Evolutionary conservation across 2,329 filamentous ascomycete species (phyloP).

Genomic region (Parasarocladium wereldwijsianum): DNA sequence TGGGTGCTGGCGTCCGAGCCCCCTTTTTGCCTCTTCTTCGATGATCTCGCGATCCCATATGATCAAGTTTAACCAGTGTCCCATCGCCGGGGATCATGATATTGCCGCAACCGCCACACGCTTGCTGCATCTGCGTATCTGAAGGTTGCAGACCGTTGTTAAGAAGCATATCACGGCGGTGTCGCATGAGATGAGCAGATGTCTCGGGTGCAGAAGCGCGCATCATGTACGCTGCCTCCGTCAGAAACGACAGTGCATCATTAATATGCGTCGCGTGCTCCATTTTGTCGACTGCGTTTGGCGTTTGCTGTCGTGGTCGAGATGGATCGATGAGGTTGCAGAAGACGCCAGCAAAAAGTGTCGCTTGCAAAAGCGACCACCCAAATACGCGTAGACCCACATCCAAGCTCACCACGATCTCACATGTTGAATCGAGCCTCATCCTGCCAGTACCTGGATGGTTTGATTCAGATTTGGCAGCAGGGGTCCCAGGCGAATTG

Average conservation of each 20-base stretch:
- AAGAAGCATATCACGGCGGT: slow-evolving; percentile 33
- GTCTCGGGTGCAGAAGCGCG: slow-evolving; percentile 35
- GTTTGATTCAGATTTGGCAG: too few species aligned
- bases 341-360: too few species aligned
- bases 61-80: slow-evolving; percentile 23
- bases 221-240: slow-evolving; percentile 44
- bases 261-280: not conserved
- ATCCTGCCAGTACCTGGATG: too few species aligned
- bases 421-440: too few species aligned
- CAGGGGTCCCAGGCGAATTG: too few species aligned
- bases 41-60: slow-evolving; percentile 7
- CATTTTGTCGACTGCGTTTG: too few species aligned
- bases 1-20: not conserved
- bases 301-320: too few species aligned
- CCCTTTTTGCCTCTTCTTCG: slow-evolving; percentile 1
- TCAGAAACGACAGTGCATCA: slow-evolving; percentile 21
- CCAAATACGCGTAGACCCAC: too few species aligned
- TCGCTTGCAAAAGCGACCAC: too few species aligned
- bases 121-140: slow-evolving; percentile 36
- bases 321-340: too few species aligned
- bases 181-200: slow-evolving; percentile 44
- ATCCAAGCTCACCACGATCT: too few species aligned
- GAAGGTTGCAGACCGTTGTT: slow-evolving; percentile 27
- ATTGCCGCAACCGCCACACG: slow-evolving; percentile 45
- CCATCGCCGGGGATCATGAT: slow-evolving; percentile 40